Conservation (phyloP, 768 basidiomycete species). For the Bullera alba region DNA sequence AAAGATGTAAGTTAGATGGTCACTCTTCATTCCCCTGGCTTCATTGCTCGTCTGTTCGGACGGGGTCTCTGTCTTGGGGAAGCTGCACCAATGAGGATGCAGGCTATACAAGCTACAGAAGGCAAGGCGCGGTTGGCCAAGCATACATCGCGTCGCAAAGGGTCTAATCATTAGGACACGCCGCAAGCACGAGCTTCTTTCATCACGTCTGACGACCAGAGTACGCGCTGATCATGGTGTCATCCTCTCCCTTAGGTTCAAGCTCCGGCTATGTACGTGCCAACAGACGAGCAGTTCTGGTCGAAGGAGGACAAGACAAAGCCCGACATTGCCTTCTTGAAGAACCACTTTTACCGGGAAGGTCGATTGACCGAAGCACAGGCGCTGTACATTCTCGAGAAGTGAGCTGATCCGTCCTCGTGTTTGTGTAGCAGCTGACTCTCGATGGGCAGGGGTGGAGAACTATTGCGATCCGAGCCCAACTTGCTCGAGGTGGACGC, state of each 20-base stretch:
- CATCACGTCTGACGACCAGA: too few species aligned
- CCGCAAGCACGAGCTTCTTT: too few species aligned
- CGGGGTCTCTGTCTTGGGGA: too few species aligned
- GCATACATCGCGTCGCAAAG: too few species aligned
- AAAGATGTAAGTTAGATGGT: slow-evolving; percentile 72
- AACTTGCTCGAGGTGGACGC: slow-evolving; percentile 93
- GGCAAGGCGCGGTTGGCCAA: too few species aligned
- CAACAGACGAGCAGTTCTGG: slow-evolving; percentile 91
- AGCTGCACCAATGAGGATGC: too few species aligned
- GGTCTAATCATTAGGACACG: too few species aligned
- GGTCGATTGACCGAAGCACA: slow-evolving; percentile 89
- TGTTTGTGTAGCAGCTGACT: slow-evolving; percentile 2
- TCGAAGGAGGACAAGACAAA: slow-evolving; percentile 74
- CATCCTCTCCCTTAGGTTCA: slow-evolving; percentile 60
- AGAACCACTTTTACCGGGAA: slow-evolving; percentile 98
- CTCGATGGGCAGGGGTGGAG: slow-evolving; percentile 49
- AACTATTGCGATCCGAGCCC: slow-evolving; percentile 71
- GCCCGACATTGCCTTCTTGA: slow-evolving; percentile 91
- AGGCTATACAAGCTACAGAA: too few species aligned
- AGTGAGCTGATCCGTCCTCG: slow-evolving; percentile 38
- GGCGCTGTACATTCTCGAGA: slow-evolving; percentile 85
- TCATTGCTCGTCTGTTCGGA: too few species aligned
- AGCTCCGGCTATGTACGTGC: slow-evolving; percentile 89
- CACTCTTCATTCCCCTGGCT: too few species aligned
- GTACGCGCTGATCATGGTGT: slow-evolving; percentile 1